These are phyloP conservation scores for Penicillium nucicola DNA, from an alignment of 495 filamentous ascomycete genomes.

Conservation along the genomic window DNA sequence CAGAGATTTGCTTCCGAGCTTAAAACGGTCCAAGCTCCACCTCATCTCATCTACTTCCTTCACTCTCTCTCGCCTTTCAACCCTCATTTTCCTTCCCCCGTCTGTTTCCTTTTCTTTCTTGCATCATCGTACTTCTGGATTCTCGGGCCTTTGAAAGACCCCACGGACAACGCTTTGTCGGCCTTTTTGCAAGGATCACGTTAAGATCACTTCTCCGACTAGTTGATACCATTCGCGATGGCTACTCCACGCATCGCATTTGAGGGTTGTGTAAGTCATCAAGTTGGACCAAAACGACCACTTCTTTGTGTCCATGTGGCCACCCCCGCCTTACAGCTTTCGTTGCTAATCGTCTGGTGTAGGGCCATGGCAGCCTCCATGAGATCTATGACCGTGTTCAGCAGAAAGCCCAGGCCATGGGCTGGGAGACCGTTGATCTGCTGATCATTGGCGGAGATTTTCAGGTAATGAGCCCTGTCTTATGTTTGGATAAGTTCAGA, in stretches of 20 bases:
- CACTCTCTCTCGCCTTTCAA: not conserved
- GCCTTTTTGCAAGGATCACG: too few relatives aligned
- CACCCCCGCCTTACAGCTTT: not conserved
- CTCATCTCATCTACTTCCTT: constrained; percentile 8
- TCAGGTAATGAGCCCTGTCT: constrained; percentile 50
- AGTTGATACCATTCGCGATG: not conserved
- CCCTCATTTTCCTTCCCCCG: not conserved
- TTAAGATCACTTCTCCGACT: not conserved
- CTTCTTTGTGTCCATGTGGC: not conserved
- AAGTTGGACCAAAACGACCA: not conserved
- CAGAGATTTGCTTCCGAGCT: constrained; percentile 8
- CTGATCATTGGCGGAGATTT: constrained; percentile 92
- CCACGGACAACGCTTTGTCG: too few relatives aligned
- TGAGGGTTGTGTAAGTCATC: constrained; percentile 15
- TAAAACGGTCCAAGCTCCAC: constrained; percentile 5
- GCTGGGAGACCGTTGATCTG: constrained; percentile 75
- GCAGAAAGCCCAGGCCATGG: constrained; percentile 56
- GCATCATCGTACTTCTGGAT: not conserved
- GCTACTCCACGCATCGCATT: constrained; percentile 4
- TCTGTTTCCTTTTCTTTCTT: not conserved
- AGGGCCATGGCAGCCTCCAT: constrained; percentile 90
- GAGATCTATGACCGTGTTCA: constrained; percentile 81
- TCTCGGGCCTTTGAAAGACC: not conserved
- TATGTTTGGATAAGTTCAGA: not conserved
- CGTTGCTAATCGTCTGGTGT: constrained; percentile 9